Evolutionary conservation across 2,329 filamentous ascomycete species (phyloP), one percentile per base, ranked within the genome.

Genomic region (Colletotrichum caudatum): DNA sequence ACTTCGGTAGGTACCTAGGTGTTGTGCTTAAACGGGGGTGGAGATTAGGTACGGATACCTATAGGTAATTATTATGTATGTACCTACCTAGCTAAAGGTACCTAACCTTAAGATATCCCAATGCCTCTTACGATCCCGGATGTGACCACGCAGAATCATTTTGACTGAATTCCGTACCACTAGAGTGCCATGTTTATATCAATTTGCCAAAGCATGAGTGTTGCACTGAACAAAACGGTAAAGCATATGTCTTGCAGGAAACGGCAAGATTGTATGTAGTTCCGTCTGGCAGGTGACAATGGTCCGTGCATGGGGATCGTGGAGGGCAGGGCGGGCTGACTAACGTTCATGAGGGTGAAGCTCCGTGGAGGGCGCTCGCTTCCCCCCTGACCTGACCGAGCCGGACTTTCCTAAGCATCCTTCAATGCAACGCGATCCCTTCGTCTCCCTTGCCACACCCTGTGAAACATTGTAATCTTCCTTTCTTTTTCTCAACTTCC

Each of bases 361-460:
- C 65, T 72, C 69, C 54, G 60, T 48, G 60, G 58, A 54, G 59
- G 48, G 60, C 8, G 46, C 20, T 16, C 12, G 44, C 16, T 18
- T 46, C 37, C 69, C 69, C 65, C n/a, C n/a, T n/a, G n/a, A n/a
- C n/a, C 69, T 72, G 64, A 72, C 69, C 69, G 69, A 64, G 53
- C 58, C 18, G 29, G 26, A n/a, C 29, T 1, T 9, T 44, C 58
- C 44, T 37, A 16, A 54, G 44, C 37, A 16, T 56, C 23, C 53
- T 68, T 44, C 46, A 63, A 35, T 18, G 26, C 46, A 16, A 48
- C 65, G 8, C 51, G 33, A 57, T 48, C 48, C 29, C 29, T 59
- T 46, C 33, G 46, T 50, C 58, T 57, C 65, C 65, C 65, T 71
- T 71, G 65, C 51, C 18, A 29, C 39, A n/a, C 37, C 35, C 20